Conservation (phyloP, 805 yeast species). For the Candida germanica region DNA sequence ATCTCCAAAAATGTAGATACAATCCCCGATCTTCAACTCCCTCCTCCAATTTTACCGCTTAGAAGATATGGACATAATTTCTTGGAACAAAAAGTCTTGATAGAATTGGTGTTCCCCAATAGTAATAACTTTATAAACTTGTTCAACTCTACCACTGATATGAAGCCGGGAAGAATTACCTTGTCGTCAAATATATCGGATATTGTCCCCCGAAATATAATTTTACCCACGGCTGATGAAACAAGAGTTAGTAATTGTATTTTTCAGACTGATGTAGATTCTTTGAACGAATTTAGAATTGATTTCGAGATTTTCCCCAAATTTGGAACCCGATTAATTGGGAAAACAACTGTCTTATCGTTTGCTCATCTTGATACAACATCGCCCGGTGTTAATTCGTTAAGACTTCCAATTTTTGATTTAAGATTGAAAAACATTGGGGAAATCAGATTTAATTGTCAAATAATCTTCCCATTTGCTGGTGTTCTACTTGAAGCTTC, state of each 20-base stretch:
- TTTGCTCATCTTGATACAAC: conserved; percentile 38
- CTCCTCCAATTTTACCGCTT: conserved; percentile 94
- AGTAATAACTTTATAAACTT: conserved; percentile 46
- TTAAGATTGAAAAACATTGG: conserved; percentile 80
- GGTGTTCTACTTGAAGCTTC: conserved; percentile 84
- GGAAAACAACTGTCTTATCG: conserved; percentile 80
- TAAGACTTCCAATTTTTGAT: conserved; percentile 75
- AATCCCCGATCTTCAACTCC: conserved; percentile 87
- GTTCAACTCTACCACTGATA: conserved; percentile 38
- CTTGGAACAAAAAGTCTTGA: conserved; percentile 81
- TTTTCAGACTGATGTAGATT: conserved; percentile 79
- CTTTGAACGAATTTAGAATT: conserved; percentile 57
- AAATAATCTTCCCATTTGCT: conserved; percentile 83
- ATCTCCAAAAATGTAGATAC: conserved; percentile 50
- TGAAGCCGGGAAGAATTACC: conserved; percentile 78
- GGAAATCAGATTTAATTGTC: conserved; percentile 69
- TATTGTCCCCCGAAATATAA: conserved; percentile 81
- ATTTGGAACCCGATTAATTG: conserved; percentile 88
- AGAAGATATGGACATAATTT: conserved; percentile 95
- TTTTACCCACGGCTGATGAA: conserved; percentile 69
- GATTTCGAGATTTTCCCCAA: conserved; percentile 92
- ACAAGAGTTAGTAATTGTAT: conserved; percentile 53
- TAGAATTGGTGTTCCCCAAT: conserved; percentile 68
- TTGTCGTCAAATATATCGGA: conserved; percentile 74
- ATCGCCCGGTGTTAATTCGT: conserved; percentile 38